Evolutionary conservation across 768 basidiomycete species (phyloP), one percentile per base, ranked within the genome.

Genomic region (Tephrocybe sp.): DNA sequence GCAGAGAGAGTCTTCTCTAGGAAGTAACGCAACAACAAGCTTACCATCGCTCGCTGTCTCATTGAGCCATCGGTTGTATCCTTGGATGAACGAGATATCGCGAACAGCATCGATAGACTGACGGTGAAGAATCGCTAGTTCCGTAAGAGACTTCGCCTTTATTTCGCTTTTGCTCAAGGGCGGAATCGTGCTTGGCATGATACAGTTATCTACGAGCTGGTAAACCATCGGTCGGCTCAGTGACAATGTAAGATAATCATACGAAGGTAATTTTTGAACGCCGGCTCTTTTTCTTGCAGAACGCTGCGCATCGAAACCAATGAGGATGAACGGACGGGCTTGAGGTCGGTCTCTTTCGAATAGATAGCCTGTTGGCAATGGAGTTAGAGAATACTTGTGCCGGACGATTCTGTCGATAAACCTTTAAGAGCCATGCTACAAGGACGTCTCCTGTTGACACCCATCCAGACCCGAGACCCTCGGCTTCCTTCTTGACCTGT

Each of bases 341-440:
- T 49, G 11, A n/a, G 11, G n/a, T 36, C 41, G 11, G 5, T 22
- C 18, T 27, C 34, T 37, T 27, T 16, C 7, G 30, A 15, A 27
- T 18, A 47, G 16, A 23, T 16, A 23, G 40, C 40, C 45, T 52
- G 31, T 8, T 7, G 29, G 22, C 39, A 9, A 40, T 16, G 11
- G 33, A 34, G 15, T 4, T 34, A 4, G 5, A 22, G 27, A 29
- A 16, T 2, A 25, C 10, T 18, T 23, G 15, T 19, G 16, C 12
- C 1, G 13, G 4, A 11, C 18, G 1, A 21, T 15, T 10, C 9
- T 8, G 37, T 38, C 33, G 33, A 7, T 7, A 19, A 7, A 38
- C 45, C 45, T 52, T 52, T 30, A 52, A 36, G 7, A 52, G 21
- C 50, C 50, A 52, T 4, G 45, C 45, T 10, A 43, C 21, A 12